phyloP scores from a whole-genome alignment of 352 stramenopile species.

The Phytophthora tubulina region DNA sequence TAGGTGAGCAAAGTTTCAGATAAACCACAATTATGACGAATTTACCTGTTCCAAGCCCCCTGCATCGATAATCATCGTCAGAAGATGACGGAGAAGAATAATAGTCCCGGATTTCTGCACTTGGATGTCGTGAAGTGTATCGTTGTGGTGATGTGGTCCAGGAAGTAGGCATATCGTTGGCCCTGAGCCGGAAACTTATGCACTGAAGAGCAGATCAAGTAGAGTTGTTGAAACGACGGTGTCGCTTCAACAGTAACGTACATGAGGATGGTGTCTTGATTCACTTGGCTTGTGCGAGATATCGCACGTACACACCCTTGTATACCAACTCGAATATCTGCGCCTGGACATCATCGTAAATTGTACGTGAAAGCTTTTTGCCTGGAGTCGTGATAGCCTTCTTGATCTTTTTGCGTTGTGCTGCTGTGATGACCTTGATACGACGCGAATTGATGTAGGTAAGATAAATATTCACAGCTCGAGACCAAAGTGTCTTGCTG shows the following conservation, averaged over 20 bases:
- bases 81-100: slow-evolving; percentile 15
- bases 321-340: slow-evolving; percentile 74
- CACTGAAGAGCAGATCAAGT: slow-evolving; percentile 1
- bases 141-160: slow-evolving; percentile 8
- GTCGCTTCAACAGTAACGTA: slow-evolving; percentile 39
- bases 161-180: slow-evolving; percentile 18
- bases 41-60: not conserved
- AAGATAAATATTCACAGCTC: slow-evolving; percentile 61
- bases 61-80: slow-evolving; percentile 4
- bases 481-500: slow-evolving; percentile 51
- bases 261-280: not conserved
- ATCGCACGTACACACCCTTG: slow-evolving; percentile 62
- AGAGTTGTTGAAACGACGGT: slow-evolving; percentile 31
- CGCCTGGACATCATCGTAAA: slow-evolving; percentile 68
- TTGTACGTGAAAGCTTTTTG: slow-evolving; percentile 49
- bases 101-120: not conserved
- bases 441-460: slow-evolving; percentile 70
- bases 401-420: slow-evolving; percentile 76
- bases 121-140: not conserved
- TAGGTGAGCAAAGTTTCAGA: no score
- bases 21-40: no score
- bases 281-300: slow-evolving; percentile 33
- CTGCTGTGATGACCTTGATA: slow-evolving; percentile 70
- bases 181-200: not conserved
- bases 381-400: slow-evolving; percentile 68